Percentiles rank a stretch among this genome's conserved stretches.
Evolutionary conservation across 2,329 filamentous ascomycete genomes (phyloP).

Genomic region (Colletotrichum tamarilloi): DNA sequence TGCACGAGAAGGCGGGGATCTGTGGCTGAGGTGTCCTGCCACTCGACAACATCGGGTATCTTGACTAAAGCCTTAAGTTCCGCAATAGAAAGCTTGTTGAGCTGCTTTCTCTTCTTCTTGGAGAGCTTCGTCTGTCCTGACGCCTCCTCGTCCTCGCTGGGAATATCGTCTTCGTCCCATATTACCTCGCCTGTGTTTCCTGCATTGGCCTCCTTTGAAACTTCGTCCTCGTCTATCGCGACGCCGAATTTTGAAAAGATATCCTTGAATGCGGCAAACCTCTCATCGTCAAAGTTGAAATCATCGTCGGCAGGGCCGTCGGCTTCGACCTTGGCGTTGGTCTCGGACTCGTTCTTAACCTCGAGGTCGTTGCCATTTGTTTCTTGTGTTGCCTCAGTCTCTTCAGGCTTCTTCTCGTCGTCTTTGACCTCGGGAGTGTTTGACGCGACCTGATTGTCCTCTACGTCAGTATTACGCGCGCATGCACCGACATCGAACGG

Average conservation of each 20-base stretch:
- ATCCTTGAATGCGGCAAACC: conserved; percentile 85
- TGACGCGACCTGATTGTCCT: conserved; percentile 17
- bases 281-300: conserved; percentile 76
- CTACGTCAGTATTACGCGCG: conserved; percentile 4
- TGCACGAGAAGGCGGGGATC: conserved; percentile 91
- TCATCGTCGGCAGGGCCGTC: conserved; percentile 71
- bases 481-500: no score
- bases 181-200: conserved; percentile 87
- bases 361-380: conserved; percentile 51
- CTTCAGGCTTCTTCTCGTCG: conserved; percentile 43
- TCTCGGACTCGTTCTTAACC: conserved; percentile 53
- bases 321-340: conserved; percentile 49
- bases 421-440: conserved; percentile 37
- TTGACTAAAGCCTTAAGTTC: conserved; percentile 92
- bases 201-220: conserved; percentile 72
- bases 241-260: conserved; percentile 85
- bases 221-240: conserved; percentile 69
- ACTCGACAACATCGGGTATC: conserved; percentile 95
- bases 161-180: conserved; percentile 86
- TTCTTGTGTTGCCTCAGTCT: conserved; percentile 37
- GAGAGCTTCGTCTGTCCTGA: conserved; percentile 77
- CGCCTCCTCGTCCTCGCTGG: conserved; percentile 82
- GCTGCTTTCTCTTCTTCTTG: conserved; percentile 93
- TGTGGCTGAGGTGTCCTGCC: conserved; percentile 93
- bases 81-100: conserved; percentile 92